Conservation (phyloP, 1,284 basidiomycete species). For the Moniliella sp. region DNA sequence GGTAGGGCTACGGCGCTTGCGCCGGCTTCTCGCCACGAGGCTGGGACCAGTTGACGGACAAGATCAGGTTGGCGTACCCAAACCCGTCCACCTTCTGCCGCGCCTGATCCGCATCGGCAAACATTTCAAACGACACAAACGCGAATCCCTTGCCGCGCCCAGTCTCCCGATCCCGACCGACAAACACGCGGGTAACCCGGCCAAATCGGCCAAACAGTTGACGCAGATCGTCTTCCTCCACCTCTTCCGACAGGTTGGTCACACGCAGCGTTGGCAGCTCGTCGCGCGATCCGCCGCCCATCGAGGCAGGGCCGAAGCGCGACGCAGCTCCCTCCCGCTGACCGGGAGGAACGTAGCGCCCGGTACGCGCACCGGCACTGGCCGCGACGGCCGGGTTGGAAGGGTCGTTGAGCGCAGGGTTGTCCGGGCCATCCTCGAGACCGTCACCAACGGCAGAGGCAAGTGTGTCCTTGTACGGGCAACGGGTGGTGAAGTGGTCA, state of each 20-base stretch:
- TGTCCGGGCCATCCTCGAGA: slow-evolving; percentile 41
- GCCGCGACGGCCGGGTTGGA: slow-evolving; percentile 28
- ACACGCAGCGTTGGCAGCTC: slow-evolving; percentile 89
- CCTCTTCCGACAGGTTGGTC: slow-evolving; percentile 87
- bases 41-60: slow-evolving; percentile 30
- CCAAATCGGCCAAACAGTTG: slow-evolving; percentile 51
- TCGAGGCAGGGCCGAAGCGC: slow-evolving; percentile 45
- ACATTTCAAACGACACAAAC: slow-evolving; percentile 77
- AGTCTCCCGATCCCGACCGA: slow-evolving; percentile 84
- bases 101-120: slow-evolving; percentile 58
- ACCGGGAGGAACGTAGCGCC: slow-evolving; percentile 81
- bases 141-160: slow-evolving; percentile 86
- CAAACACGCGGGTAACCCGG: slow-evolving; percentile 66
- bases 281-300: slow-evolving; percentile 44
- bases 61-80: slow-evolving; percentile 69
- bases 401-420: slow-evolving; percentile 26
- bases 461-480: slow-evolving; percentile 83
- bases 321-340: slow-evolving; percentile 51
- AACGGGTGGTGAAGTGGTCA: slow-evolving; percentile 90
- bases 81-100: slow-evolving; percentile 80
- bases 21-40: neutral
- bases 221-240: slow-evolving; percentile 76
- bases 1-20: no score
- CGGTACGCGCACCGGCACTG: slow-evolving; percentile 33
- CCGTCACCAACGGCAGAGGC: slow-evolving; percentile 41